Percentiles rank a stretch among this genome's conserved stretches.
Evolutionary conservation across 2,329 filamentous ascomycete genomes (phyloP).

Genomic region (Madurella mycetomatis): DNA sequence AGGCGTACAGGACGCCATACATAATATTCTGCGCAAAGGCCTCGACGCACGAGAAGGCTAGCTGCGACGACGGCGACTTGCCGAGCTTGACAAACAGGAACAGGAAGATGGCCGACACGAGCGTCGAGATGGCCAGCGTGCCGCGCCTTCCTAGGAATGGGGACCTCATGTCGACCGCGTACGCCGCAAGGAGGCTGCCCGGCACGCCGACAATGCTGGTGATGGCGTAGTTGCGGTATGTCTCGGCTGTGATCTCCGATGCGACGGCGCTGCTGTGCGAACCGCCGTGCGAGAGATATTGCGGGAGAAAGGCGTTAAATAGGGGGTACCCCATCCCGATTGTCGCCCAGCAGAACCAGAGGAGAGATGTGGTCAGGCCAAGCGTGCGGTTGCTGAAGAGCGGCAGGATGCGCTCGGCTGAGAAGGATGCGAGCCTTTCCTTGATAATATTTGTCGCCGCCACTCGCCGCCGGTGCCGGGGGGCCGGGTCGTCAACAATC

Average conservation of each 20-base stretch:
- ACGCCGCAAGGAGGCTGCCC: conserved; percentile 69
- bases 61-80: conserved; percentile 51
- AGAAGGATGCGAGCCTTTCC: conserved; percentile 62
- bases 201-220: conserved; percentile 73
- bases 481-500: conserved; percentile 41
- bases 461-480: conserved; percentile 17
- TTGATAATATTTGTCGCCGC: conserved; percentile 44
- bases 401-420: conserved; percentile 60
- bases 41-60: conserved; percentile 63
- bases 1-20: conserved; percentile 73
- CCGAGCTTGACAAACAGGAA: conserved; percentile 63
- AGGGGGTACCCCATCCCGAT: conserved; percentile 85
- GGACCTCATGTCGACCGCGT: conserved; percentile 62
- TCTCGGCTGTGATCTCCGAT: conserved; percentile 40
- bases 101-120: conserved; percentile 64
- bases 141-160: conserved; percentile 64
- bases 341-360: conserved; percentile 78
- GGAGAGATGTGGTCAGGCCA: conserved; percentile 46
- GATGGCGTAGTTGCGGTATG: conserved; percentile 80
- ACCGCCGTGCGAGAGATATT: conserved; percentile 63
- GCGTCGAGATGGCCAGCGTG: conserved; percentile 64
- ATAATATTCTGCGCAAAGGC: conserved; percentile 72
- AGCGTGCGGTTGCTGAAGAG: conserved; percentile 56
- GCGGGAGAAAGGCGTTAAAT: conserved; percentile 87
- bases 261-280: conserved; percentile 33